Conservation (phyloP, 1,284 basidiomycete genomes). For the Apiotrichum akiyoshidainum region DNA sequence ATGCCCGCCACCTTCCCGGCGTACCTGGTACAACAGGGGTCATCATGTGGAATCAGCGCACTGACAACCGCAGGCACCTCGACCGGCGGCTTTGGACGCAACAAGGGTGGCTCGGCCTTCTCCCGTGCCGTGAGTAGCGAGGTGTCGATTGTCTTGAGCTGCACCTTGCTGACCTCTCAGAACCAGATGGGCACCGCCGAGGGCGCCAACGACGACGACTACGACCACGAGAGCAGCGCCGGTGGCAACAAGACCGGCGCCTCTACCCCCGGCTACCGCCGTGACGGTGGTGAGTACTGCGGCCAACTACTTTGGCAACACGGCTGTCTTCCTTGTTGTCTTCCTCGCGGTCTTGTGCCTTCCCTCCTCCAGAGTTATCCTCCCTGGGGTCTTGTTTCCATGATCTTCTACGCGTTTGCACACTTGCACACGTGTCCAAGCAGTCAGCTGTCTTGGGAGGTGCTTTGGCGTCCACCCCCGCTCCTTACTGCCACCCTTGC, state of each 20-base stretch:
- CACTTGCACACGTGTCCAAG: too few relatives aligned
- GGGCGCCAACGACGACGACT: constrained; percentile 10
- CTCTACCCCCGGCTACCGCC: constrained; percentile 39
- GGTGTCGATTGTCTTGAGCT: not conserved
- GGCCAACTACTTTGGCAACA: too few relatives aligned
- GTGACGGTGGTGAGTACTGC: constrained; percentile 31
- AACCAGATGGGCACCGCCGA: constrained; percentile 29
- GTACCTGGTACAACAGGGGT: too few relatives aligned
- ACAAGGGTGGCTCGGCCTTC: constrained; percentile 36
- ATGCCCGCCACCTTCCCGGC: too few relatives aligned
- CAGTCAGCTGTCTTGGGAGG: too few relatives aligned
- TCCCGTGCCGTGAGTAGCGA: constrained; percentile 29
- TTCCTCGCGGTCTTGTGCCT: too few relatives aligned
- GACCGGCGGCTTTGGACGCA: constrained; percentile 41
- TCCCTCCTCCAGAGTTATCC: too few relatives aligned
- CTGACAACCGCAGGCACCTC: constrained; percentile 28
- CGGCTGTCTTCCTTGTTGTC: too few relatives aligned
- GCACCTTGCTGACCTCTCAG: constrained; percentile 11
- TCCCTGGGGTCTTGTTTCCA: too few relatives aligned
- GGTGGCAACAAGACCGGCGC: constrained; percentile 34
- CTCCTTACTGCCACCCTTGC: too few relatives aligned
- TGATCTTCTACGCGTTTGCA: too few relatives aligned
- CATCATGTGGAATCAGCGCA: not conserved
- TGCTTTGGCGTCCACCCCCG: too few relatives aligned
- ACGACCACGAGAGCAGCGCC: constrained; percentile 23